Base-by-base conservation (phyloP, 1,284 basidiomycete species). In the Microbotryomycetes sp. region DNA sequence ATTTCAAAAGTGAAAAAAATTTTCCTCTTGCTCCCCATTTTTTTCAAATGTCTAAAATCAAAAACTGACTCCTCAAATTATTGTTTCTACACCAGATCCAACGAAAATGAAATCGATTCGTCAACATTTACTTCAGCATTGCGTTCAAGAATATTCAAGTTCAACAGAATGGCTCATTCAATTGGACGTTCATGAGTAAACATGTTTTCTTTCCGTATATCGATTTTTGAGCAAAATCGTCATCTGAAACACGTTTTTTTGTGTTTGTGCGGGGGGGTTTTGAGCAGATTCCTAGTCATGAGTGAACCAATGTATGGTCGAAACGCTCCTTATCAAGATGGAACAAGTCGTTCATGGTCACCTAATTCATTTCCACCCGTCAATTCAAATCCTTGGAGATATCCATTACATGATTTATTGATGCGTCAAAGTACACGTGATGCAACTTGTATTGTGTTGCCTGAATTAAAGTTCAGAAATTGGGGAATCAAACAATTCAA, bases 341-440 rank as follows among this genome's bases (percentile, higher is more conserved):
- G 36, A 9, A n/a, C n/a, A 4, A 2, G 4, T 48, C 15, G 28
- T 23, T 26, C 28, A 3, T 4, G 30, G 29, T 12, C 29, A 3
- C 3, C 42, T 28, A n/a, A 3, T 30, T 22, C 55, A 19, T 28
- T 6, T 19, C 28, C n/a, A 15, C 14, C 54, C 16, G 32, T 22
- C 32, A 47, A 6, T 19, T 3, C 6, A 1, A 6, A 4, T 5
- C 16, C 45, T 14, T 61, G 60, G 60, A 46, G 53, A 9, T 67
- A 64, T 32, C 62, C 65, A 15, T 58, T 67, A 2, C 62, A 62
- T 50, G 65, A 67, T 47, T 45, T 64, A n/a, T 58, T 67, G 46
- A 36, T 26, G 3, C 30, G 52, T 3, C 42, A 36, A 2, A 32
- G 42, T 2, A 22, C 58, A 46, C 31, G 48, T 23, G 49, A 54